Percentiles rank a stretch among this genome's conserved stretches.
Evolutionary conservation across 1,139 yeast species (phyloP).

Genomic region (Lizanozyma gosingica): DNA sequence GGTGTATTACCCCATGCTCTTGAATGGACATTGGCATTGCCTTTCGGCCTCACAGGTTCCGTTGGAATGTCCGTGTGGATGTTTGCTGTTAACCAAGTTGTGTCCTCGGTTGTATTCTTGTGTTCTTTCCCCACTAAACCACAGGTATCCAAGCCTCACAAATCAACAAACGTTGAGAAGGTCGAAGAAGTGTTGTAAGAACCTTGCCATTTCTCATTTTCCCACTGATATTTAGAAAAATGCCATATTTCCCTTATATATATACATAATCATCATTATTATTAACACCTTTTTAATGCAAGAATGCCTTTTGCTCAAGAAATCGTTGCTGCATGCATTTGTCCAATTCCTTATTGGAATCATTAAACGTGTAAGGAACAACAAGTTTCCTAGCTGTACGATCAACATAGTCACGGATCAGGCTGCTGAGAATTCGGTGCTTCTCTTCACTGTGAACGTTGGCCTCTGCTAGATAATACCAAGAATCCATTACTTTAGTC

Average conservation of each 20-base stretch:
- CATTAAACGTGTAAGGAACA: neutral
- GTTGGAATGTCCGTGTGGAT: slow-evolving; percentile 47
- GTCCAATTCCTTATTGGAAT: neutral
- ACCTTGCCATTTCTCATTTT: no score
- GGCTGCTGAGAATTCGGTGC: neutral
- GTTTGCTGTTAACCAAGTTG: slow-evolving; percentile 27
- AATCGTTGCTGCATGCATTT: neutral
- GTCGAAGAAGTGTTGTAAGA: no score
- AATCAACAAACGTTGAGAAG: no score
- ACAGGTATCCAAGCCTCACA: slow-evolving; percentile 18
- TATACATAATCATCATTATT: slow-evolving; percentile 5
- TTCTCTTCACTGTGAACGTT: neutral
- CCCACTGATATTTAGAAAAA: no score
- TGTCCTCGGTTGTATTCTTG: slow-evolving; percentile 20
- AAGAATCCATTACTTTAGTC: slow-evolving; percentile 40
- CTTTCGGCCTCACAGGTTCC: slow-evolving; percentile 49
- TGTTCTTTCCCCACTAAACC: slow-evolving; percentile 20
- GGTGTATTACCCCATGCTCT: slow-evolving; percentile 49
- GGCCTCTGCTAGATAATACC: slow-evolving; percentile 25
- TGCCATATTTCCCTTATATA: no score
- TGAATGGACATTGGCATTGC: slow-evolving; percentile 52
- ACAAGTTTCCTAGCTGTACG: neutral
- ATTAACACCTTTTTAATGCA: slow-evolving; percentile 4
- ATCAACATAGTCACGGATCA: neutral
- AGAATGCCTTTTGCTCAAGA: neutral